Evolutionary conservation across 176 grass and related monocot genomes (phyloP).

Genomic region (Alloteropsis semialata): DNA sequence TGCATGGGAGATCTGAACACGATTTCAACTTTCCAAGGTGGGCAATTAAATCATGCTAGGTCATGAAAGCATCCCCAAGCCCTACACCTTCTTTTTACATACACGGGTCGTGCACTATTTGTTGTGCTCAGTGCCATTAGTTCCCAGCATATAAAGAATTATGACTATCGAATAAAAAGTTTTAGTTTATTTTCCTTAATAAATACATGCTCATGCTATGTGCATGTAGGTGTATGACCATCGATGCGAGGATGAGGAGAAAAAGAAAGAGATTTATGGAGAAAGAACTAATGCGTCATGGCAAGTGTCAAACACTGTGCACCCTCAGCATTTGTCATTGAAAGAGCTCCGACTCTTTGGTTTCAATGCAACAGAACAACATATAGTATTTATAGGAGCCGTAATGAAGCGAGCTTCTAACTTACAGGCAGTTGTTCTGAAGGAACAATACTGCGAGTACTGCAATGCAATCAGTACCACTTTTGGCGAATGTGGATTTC

Average conservation of each 20-base stretch:
- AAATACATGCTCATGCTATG: background rate
- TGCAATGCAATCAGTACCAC: background rate
- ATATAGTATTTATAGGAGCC: constrained; percentile 1
- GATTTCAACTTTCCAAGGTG: no score
- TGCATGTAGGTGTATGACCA: constrained; percentile 8
- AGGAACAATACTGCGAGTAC: background rate
- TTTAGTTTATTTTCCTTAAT: background rate
- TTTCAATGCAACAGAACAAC: constrained; percentile 24
- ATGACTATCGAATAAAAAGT: background rate
- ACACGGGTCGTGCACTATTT: no score
- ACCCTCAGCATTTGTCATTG: background rate
- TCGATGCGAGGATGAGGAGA: background rate
- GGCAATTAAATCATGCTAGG: no score
- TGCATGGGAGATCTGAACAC: no score
- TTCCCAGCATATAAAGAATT: background rate
- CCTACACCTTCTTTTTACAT: no score
- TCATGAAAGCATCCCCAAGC: no score
- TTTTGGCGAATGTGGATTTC: background rate
- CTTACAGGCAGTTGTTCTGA: background rate
- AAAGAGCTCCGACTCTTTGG: background rate
- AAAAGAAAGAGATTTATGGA: background rate
- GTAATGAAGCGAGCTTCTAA: constrained; percentile 11
- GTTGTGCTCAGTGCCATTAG: background rate
- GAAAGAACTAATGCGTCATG: background rate
- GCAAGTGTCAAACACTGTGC: background rate